phyloP scores from a whole-genome alignment of 2,329 filamentous ascomycete species.

The Emergomyces pasteurianus region DNA sequence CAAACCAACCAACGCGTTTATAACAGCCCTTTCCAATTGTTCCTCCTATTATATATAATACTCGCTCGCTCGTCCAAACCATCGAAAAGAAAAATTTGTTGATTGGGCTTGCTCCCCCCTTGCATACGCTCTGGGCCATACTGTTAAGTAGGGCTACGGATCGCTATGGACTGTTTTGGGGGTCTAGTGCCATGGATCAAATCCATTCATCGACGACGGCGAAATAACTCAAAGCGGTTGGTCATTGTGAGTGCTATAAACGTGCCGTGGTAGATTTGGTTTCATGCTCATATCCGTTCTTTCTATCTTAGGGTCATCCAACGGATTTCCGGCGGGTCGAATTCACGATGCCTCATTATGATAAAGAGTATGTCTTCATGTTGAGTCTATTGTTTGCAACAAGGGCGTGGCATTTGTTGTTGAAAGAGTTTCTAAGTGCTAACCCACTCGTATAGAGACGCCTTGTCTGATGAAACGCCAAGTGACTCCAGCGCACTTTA shows the following conservation, averaged over 20 bases:
- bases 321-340: slow-evolving; percentile 34
- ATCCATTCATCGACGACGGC: slow-evolving; percentile 19
- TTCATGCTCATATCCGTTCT: background rate
- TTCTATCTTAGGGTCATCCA: slow-evolving; percentile 24
- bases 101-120: background rate
- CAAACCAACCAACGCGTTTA: background rate
- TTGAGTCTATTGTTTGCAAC: background rate
- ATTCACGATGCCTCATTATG: slow-evolving; percentile 19
- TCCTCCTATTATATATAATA: background rate
- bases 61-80: background rate
- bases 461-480: background rate
- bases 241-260: slow-evolving; percentile 1
- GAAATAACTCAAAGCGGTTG: slow-evolving; percentile 1
- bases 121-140: background rate
- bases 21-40: background rate
- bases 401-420: background rate
- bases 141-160: background rate
- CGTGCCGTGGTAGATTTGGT: background rate
- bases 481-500: background rate
- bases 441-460: background rate
- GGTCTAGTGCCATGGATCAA: slow-evolving; percentile 24
- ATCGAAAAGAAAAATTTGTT: background rate
- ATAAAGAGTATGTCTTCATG: background rate
- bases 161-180: slow-evolving; percentile 20
- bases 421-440: background rate